These are phyloP conservation scores for Picochlorum sp. DNA, from an alignment of 139 green algal genomes.

Conservation along the genomic window DNA sequence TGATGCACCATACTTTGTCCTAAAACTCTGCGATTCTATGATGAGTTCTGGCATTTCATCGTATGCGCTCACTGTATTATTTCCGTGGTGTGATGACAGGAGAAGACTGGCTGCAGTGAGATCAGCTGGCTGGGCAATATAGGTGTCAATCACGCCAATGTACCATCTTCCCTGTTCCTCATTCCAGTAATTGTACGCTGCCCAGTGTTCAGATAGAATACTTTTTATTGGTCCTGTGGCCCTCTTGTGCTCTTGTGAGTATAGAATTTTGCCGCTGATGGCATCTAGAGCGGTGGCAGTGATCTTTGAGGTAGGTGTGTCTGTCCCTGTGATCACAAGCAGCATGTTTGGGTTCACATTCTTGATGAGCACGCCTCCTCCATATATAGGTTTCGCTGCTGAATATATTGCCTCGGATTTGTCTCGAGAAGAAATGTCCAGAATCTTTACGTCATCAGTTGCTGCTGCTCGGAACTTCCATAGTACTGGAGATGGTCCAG, in stretches of 20 bases:
- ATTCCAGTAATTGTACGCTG: constrained; percentile 71
- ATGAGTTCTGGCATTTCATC: neutral
- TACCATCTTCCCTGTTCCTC: constrained; percentile 39
- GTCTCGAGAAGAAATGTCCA: constrained; percentile 33
- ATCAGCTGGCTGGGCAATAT: constrained; percentile 45
- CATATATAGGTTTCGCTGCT: constrained; percentile 72
- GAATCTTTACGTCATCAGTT: constrained; percentile 24
- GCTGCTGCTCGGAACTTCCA: constrained; percentile 6
- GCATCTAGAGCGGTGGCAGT: constrained; percentile 63
- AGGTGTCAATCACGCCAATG: constrained; percentile 33
- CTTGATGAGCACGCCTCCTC: constrained; percentile 79
- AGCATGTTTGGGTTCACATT: constrained; percentile 87
- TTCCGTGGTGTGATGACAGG: constrained; percentile 16
- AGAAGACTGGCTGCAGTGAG: constrained; percentile 41
- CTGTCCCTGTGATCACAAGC: constrained; percentile 62
- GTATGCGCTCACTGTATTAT: constrained; percentile 31
- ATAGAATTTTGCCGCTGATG: constrained; percentile 69
- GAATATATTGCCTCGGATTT: constrained; percentile 46
- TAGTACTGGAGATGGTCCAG: constrained; percentile 21
- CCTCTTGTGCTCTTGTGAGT: constrained; percentile 56
- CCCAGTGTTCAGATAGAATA: constrained; percentile 73
- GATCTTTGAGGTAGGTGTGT: neutral
- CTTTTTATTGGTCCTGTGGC: constrained; percentile 60
- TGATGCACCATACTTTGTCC: constrained; percentile 9
- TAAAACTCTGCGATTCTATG: constrained; percentile 11